Evolutionary conservation across 495 filamentous ascomycete genomes (phyloP).

Genomic region (Penicillium tannophilum): DNA sequence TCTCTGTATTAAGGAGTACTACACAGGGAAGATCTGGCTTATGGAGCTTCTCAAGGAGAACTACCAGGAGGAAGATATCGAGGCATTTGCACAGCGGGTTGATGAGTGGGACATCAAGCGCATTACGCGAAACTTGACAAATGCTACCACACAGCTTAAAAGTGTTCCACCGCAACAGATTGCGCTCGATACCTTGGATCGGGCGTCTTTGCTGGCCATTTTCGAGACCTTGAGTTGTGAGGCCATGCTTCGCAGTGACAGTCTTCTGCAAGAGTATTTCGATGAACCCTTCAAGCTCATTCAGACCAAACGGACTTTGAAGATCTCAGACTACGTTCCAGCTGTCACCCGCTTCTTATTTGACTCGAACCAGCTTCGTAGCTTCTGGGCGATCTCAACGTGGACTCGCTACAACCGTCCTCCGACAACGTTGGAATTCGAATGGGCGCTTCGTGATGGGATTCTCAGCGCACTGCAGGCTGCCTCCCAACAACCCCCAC

Average conservation of each 20-base stretch:
- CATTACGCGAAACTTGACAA: conserved; percentile 58
- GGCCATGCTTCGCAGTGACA: conserved; percentile 56
- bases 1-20: conserved; percentile 77
- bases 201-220: conserved; percentile 56
- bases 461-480: conserved; percentile 48
- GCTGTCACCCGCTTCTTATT: conserved; percentile 83
- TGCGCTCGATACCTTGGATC: conserved; percentile 49
- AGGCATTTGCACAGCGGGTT: conserved; percentile 54
- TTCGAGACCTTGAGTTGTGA: conserved; percentile 67
- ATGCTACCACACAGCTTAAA: conserved; percentile 50
- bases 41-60: conserved; percentile 59
- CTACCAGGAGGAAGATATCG: conserved; percentile 65
- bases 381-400: conserved; percentile 66
- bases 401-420: conserved; percentile 62
- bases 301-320: conserved; percentile 70
- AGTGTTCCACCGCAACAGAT: conserved; percentile 51
- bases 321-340: conserved; percentile 69
- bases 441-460: conserved; percentile 75
- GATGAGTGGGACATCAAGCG: conserved; percentile 63
- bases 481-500: conserved; percentile 48
- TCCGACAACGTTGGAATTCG: conserved; percentile 70
- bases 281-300: conserved; percentile 76
- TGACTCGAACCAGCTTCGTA: conserved; percentile 57
- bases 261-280: conserved; percentile 60
- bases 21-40: conserved; percentile 67